phyloP scores from a whole-genome alignment of 176 grass and related monocot species.

The Zea mays region DNA sequence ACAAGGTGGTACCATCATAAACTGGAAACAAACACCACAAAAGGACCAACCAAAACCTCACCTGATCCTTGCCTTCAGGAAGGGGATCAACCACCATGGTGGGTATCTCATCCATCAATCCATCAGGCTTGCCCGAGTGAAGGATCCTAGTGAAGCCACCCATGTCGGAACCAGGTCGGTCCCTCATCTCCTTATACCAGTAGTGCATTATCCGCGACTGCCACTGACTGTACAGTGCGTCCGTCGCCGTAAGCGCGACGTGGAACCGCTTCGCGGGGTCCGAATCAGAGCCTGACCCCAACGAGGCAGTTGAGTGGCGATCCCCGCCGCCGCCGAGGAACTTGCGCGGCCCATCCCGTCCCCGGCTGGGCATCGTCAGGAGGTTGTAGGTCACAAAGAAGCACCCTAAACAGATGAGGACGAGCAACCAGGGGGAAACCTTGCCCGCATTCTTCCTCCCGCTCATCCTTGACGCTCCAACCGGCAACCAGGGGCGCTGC shows the following conservation, averaged over 20 bases:
- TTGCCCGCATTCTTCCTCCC: conserved; percentile 59
- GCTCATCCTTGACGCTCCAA: conserved; percentile 38
- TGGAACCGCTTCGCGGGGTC: conserved; percentile 75
- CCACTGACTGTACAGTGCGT: conserved; percentile 92
- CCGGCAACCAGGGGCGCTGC: background rate
- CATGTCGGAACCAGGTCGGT: conserved; percentile 70
- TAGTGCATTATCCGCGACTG: conserved; percentile 96
- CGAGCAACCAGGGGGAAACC: conserved; percentile 53
- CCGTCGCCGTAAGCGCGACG: conserved; percentile 84
- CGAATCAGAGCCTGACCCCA: background rate
- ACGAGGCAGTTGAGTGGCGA: conserved; percentile 8
- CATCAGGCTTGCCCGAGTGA: conserved; percentile 81
- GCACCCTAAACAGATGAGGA: conserved; percentile 54
- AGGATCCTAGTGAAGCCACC: conserved; percentile 94
- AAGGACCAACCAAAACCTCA: conserved; percentile 32
- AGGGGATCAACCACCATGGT: conserved; percentile 86
- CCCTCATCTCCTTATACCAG: conserved; percentile 85
- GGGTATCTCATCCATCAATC: conserved; percentile 89
- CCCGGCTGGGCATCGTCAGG: conserved; percentile 54
- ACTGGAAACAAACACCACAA: conserved; percentile 2
- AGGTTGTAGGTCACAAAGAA: conserved; percentile 92
- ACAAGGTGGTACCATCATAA: background rate
- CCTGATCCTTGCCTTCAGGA: conserved; percentile 68
- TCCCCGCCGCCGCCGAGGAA: conserved; percentile 31
- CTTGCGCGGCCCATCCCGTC: conserved; percentile 36